Evolutionary conservation across 768 basidiomycete genomes (phyloP).

Genomic region (Psilocybe cyanescens): DNA sequence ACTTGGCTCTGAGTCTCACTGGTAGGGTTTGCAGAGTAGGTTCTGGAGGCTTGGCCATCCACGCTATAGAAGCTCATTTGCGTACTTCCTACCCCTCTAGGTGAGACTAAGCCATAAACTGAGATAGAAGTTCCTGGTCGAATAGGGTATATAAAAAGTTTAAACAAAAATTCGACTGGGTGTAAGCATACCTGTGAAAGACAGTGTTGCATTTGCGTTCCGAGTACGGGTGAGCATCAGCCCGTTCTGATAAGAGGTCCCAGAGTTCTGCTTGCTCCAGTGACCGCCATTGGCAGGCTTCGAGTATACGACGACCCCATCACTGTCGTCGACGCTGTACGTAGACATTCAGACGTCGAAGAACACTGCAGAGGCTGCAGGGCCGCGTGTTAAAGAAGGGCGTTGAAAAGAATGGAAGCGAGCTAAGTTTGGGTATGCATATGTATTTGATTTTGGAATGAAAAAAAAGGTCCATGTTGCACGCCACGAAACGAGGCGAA

Average conservation of each 20-base stretch:
- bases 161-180: background rate
- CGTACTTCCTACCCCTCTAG: background rate
- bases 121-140: conserved; percentile 10
- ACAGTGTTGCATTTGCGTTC: conserved; percentile 10
- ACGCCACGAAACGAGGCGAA: too few species aligned
- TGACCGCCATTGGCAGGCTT: conserved; percentile 10
- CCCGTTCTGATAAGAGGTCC: background rate
- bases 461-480: too few species aligned
- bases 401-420: too few species aligned
- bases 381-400: background rate
- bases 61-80: conserved; percentile 8
- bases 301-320: conserved; percentile 9
- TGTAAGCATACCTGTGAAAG: conserved; percentile 11
- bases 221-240: conserved; percentile 9
- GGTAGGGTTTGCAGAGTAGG: background rate
- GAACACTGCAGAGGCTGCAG: background rate
- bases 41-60: background rate
- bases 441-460: too few species aligned
- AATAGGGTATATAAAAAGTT: background rate
- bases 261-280: conserved; percentile 6
- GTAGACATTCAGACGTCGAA: background rate
- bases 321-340: conserved; percentile 8
- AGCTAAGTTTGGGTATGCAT: too few species aligned
- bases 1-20: background rate
- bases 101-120: conserved; percentile 11